Evolutionary conservation across 2,329 filamentous ascomycete species (phyloP).

Genomic region (Penicillium sp.): DNA sequence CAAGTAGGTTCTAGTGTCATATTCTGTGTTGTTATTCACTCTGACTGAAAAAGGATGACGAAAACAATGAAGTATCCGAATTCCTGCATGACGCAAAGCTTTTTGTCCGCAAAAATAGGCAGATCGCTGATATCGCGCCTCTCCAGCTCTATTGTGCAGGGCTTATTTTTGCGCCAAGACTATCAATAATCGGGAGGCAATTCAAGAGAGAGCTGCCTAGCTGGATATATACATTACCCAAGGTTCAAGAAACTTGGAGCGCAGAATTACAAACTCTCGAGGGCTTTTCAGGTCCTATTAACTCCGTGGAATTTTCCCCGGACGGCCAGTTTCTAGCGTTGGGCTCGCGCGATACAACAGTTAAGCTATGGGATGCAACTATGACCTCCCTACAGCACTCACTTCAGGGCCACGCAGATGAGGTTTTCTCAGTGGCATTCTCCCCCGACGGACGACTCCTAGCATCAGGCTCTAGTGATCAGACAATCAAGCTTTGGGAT

Average conservation of each 20-base stretch:
- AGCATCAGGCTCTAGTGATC: too few relatives aligned
- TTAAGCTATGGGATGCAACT: too few relatives aligned
- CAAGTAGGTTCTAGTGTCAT: too few relatives aligned
- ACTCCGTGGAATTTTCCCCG: background rate
- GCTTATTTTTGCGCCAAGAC: conserved; percentile 31
- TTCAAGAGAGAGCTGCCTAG: conserved; percentile 20
- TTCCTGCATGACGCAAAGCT: conserved; percentile 1
- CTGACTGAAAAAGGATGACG: too few relatives aligned
- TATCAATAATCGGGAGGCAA: conserved; percentile 21
- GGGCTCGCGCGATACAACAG: background rate
- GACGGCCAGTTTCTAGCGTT: background rate
- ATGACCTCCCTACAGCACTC: too few relatives aligned
- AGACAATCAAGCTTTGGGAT: background rate
- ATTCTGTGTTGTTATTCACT: too few relatives aligned
- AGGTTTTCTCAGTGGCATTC: too few relatives aligned
- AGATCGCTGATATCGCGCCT: conserved; percentile 22
- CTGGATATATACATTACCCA: conserved; percentile 18
- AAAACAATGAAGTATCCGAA: background rate
- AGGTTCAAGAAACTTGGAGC: background rate
- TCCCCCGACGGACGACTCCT: too few relatives aligned
- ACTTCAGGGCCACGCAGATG: too few relatives aligned
- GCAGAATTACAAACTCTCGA: background rate
- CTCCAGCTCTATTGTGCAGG: conserved; percentile 38
- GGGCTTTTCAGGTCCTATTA: background rate
- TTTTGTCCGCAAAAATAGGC: background rate